Evolutionary conservation across 2,329 filamentous ascomycete genomes (phyloP), one percentile per base, ranked within the genome.

Genomic region (Colletotrichum aenigma): DNA sequence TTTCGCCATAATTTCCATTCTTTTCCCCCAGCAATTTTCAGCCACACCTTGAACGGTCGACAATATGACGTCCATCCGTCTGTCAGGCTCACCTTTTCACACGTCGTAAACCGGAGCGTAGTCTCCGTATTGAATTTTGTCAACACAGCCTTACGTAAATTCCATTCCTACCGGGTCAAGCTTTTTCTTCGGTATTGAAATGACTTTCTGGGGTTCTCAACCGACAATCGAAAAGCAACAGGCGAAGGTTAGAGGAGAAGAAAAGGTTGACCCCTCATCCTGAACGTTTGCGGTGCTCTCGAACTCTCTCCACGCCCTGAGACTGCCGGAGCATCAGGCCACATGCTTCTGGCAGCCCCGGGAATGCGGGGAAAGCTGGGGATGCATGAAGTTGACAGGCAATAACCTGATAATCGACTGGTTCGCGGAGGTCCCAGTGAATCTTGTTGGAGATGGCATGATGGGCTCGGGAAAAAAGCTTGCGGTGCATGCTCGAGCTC

Each of bases 351-450:
- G 36, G 21, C 13, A 10, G 18, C 36, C 58, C 65, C 26, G 26
- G 24, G 24, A 76, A 76, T 76, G 70, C 70, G 74, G 74, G 70
- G 73, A 73, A 58, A 73, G 58, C 56, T 73, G 66, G 48, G 58
- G 61, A 48, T 52, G 60, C 64, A 60, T 65, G 24, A 52, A 18
- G 28, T 28, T 67, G 56, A 64, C 72, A 72, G 62, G 55, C 62
- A 16, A 72, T 48, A 64, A 34, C 68, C 38, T 30, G 30, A 67
- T 26, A 67, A 66, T 68, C 26, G 28, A 61, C 64, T 21, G 64
- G 64, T 75, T 43, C 69, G 26, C 69, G n/a, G 38, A 34, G 38
- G 61, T 67, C 43, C 56, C 56, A 16, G 7, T n/a, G 26, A 73
- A 24, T 64, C 43, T 65, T 60, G 16, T 73, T 34, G 16, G 34